phyloP scores from a whole-genome alignment of 2,329 filamentous ascomycete species.

The Stagonosporopsis cucurbitacearum region DNA sequence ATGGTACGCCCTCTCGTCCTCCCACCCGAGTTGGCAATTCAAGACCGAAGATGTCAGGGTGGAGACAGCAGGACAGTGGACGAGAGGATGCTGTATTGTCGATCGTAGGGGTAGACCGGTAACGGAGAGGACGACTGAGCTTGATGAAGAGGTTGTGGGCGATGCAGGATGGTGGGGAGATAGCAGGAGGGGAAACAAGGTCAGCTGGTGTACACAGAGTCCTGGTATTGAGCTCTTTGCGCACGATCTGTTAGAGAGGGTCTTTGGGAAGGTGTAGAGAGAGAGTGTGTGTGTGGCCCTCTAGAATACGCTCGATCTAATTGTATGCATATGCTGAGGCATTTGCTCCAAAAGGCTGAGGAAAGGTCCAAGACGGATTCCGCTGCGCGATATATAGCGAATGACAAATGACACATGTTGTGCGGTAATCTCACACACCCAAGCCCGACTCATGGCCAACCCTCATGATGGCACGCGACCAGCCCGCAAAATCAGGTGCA shows the following conservation, averaged over 20 bases:
- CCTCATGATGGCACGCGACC: slow-evolving; percentile 1
- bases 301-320: neutral
- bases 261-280: slow-evolving; percentile 60
- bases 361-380: neutral
- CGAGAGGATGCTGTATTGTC: slow-evolving; percentile 84
- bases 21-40: slow-evolving; percentile 44
- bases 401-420: neutral
- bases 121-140: slow-evolving; percentile 45
- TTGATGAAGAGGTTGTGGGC: slow-evolving; percentile 61
- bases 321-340: neutral
- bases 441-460: neutral
- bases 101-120: slow-evolving; percentile 72
- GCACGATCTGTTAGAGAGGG: slow-evolving; percentile 66
- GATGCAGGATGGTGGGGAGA: slow-evolving; percentile 82
- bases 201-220: slow-evolving; percentile 73
- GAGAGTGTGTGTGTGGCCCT: neutral
- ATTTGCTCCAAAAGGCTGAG: neutral
- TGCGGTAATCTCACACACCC: neutral
- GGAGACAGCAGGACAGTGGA: slow-evolving; percentile 94
- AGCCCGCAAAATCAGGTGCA: neutral
- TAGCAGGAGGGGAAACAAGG: slow-evolving; percentile 74
- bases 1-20: slow-evolving; percentile 43
- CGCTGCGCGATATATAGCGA: neutral
- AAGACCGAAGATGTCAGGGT: slow-evolving; percentile 78
- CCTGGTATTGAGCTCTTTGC: slow-evolving; percentile 74